Conservation (phyloP, 106 monocot genomes). For the Dactylorhiza incarnata region DNA sequence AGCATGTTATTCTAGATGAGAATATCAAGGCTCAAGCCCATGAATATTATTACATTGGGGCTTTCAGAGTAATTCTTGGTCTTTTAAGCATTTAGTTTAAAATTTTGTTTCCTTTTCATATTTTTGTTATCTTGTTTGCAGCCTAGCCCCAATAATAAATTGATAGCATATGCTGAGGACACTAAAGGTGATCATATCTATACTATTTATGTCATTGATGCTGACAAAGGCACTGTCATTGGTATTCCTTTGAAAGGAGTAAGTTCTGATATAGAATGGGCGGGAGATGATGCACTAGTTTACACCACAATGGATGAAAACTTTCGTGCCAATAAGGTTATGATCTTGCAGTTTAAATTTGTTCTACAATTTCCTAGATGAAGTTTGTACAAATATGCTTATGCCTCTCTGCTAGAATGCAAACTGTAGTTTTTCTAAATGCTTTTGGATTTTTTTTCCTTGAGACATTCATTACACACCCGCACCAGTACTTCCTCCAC, state of each 20-base stretch:
- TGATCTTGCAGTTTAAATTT: too few relatives aligned
- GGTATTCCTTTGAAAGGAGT: constrained; percentile 43
- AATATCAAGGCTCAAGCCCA: constrained; percentile 78
- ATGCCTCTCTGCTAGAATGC: not conserved
- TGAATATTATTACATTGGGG: constrained; percentile 69
- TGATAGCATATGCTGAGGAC: constrained; percentile 80
- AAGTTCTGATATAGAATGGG: constrained; percentile 67
- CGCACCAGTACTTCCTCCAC: too few relatives aligned
- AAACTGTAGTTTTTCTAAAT: not conserved
- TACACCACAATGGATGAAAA: constrained; percentile 84
- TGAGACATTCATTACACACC: not conserved
- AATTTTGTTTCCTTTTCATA: not conserved
- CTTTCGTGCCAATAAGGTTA: constrained; percentile 72
- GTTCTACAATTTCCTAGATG: too few relatives aligned
- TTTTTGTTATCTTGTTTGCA: constrained; percentile 21
- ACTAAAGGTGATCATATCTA: constrained; percentile 85
- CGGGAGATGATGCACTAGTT: constrained; percentile 54
- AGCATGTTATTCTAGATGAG: constrained; percentile 93
- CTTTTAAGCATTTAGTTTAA: not conserved
- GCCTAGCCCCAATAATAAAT: constrained; percentile 82
- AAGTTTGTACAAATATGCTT: too few relatives aligned
- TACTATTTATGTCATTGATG: constrained; percentile 66
- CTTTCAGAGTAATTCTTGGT: constrained; percentile 51
- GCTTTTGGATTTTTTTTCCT: not conserved
- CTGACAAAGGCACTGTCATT: constrained; percentile 44